These are phyloP conservation scores for Aspergillus arachidicola DNA, from an alignment of 2,329 filamentous ascomycete species.

Conservation along the genomic window DNA sequence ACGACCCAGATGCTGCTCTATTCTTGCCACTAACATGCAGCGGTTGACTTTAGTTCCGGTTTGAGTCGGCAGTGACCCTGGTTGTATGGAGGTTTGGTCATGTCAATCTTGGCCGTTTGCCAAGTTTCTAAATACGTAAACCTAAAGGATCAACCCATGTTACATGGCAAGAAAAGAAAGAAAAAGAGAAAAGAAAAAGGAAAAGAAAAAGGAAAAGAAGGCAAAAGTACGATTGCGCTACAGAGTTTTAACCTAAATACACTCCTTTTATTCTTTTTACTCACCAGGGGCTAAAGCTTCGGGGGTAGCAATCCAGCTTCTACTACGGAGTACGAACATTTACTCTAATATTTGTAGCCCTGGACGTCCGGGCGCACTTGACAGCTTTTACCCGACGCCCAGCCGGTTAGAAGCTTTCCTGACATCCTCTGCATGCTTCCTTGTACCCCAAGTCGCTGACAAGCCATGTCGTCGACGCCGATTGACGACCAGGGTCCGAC, in stretches of 20 bases:
- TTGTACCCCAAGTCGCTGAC: neutral
- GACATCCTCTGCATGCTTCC: neutral
- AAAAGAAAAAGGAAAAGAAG: neutral
- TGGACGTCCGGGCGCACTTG: neutral
- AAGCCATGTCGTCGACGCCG: neutral
- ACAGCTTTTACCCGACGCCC: neutral
- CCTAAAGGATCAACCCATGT: neutral
- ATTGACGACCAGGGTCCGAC: conserved; percentile 15
- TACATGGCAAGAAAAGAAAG: neutral
- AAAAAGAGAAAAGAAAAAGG: neutral
- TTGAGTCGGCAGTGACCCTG: neutral
- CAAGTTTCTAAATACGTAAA: too few species aligned
- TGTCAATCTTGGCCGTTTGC: neutral
- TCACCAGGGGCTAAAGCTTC: neutral
- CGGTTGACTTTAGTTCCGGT: neutral
- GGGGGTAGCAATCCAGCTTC: neutral
- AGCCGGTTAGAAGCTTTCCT: neutral
- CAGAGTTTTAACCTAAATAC: neutral
- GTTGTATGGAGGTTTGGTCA: neutral
- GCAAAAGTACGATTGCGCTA: neutral
- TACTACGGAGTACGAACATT: neutral
- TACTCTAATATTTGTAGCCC: neutral
- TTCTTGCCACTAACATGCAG: neutral
- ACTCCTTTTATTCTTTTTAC: neutral
- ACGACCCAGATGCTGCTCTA: neutral